Percentiles rank a stretch among this genome's conserved stretches.
Conservation (phyloP, 2,329 filamentous ascomycete species). For the Ophiocordyceps camponoti-floridani region DNA sequence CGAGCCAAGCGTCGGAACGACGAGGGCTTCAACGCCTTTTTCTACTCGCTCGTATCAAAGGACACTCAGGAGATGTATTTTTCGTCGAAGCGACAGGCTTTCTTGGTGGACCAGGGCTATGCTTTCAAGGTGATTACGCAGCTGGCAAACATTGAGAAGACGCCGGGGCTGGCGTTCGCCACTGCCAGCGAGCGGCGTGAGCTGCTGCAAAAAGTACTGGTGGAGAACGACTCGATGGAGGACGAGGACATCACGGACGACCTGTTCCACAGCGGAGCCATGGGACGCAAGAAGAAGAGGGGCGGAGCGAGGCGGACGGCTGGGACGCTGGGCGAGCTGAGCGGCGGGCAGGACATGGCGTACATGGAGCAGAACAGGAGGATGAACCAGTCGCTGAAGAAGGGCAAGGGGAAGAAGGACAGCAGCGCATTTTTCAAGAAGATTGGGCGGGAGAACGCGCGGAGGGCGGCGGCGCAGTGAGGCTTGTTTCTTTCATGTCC, state of each 20-base stretch:
- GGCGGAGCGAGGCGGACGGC: constrained; percentile 59
- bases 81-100: constrained; percentile 89
- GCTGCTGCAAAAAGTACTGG: constrained; percentile 71
- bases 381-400: constrained; percentile 30
- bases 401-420: constrained; percentile 19
- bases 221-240: constrained; percentile 66
- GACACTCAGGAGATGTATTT: constrained; percentile 98
- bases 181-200: constrained; percentile 68
- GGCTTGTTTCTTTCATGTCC: too few species aligned
- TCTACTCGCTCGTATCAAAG: constrained; percentile 93
- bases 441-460: constrained; percentile 21
- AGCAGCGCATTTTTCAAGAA: constrained; percentile 23
- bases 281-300: constrained; percentile 32
- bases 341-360: constrained; percentile 93
- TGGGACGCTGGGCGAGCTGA: constrained; percentile 68
- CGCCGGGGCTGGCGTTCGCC: constrained; percentile 62
- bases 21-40: constrained; percentile 97
- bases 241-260: constrained; percentile 44
- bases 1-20: constrained; percentile 91
- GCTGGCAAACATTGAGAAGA: constrained; percentile 74
- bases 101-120: constrained; percentile 94
- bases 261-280: constrained; percentile 21
- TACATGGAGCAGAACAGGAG: constrained; percentile 72
- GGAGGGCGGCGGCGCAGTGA: constrained; percentile 13
- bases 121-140: constrained; percentile 98